Evolutionary conservation across 2,329 filamentous ascomycete species (phyloP), one percentile per base, ranked within the genome.

Genomic region (Calonectria fujianensis): DNA sequence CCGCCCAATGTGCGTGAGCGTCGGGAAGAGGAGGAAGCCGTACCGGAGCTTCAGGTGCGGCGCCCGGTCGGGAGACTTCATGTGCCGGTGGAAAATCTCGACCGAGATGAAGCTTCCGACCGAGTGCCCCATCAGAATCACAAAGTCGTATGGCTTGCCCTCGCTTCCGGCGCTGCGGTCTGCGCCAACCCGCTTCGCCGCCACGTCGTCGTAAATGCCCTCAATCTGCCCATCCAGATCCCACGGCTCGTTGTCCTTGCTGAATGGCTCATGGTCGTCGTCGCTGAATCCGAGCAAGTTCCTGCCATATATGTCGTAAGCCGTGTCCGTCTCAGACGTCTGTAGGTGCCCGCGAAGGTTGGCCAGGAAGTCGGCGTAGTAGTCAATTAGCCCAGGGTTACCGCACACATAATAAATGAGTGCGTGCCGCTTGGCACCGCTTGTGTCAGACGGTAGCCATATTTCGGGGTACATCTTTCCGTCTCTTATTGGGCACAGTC

Each of bases 331-430:
- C 75, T 88, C 86, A 8, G 83, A 84, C 31, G 83, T 83, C 76
- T 89, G 86, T 16, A 95, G 85, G 16, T 91, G 84, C 0, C 84
- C 82, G 59, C 91, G 87, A 2, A 96, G 85, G 18, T 88, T 86
- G 0, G 86, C 86, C 14, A 96, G 87, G 83, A 95, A 96, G 48
- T 90, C 88, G 72, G 85, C 86, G 84, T 96, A 96, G 88, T 94
- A 96, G 71, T 89, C 90, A 66, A 96, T 90, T 24, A 95, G 87
- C 7, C 94, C 94, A 7, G 94, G 94, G 77, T 96, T 96, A 27
- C 94, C 94, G 35, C 93, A 91, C 51, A 96, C 88, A 84, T 95
- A 93, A 86, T 92, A 95, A 78, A 96, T 86, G 65, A 96, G 89
- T 74, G 85, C 85, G 74, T 81, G 85, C 18, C 76, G 75, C 24